phyloP scores from a whole-genome alignment of 1,284 basidiomycete genomes.

The Trametes versicolor region DNA sequence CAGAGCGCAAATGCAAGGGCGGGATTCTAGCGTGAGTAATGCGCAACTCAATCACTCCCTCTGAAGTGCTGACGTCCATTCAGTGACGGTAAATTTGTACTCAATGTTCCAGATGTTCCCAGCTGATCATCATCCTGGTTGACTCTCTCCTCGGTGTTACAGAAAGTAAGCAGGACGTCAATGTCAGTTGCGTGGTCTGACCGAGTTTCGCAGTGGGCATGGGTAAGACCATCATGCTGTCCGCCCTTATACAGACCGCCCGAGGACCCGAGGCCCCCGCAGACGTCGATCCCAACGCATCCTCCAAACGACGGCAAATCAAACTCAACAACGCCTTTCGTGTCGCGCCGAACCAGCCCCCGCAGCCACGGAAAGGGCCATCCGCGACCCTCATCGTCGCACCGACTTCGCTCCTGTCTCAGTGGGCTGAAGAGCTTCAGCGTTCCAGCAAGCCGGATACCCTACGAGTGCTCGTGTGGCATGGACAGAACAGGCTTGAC shows the following conservation, averaged over 20 bases:
- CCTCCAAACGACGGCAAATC: conserved; percentile 63
- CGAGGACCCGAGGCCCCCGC: conserved; percentile 54
- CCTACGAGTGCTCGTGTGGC: conserved; percentile 82
- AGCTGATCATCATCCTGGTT: conserved; percentile 10
- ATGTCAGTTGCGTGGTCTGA: neutral
- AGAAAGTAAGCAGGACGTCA: conserved; percentile 56
- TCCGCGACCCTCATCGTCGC: conserved; percentile 91
- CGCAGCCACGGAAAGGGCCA: conserved; percentile 42
- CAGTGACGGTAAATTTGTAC: conserved; percentile 41
- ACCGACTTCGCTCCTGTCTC: conserved; percentile 89
- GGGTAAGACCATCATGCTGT: conserved; percentile 98
- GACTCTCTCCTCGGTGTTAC: conserved; percentile 4
- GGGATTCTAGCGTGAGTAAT: conserved; percentile 86
- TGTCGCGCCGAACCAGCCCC: conserved; percentile 40
- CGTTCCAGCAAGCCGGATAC: conserved; percentile 77
- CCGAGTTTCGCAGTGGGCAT: conserved; percentile 76
- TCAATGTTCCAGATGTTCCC: neutral
- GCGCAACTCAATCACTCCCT: neutral
- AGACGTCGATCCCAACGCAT: conserved; percentile 37
- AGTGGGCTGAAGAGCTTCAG: conserved; percentile 92
- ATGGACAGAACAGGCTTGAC: conserved; percentile 85
- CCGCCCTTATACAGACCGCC: conserved; percentile 89
- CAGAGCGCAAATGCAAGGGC: conserved; percentile 83
- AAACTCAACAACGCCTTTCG: conserved; percentile 71
- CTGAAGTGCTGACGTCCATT: neutral